Conservation (phyloP, 2,329 filamentous ascomycete genomes). For the Ophiostoma novo-ulmi region DNA sequence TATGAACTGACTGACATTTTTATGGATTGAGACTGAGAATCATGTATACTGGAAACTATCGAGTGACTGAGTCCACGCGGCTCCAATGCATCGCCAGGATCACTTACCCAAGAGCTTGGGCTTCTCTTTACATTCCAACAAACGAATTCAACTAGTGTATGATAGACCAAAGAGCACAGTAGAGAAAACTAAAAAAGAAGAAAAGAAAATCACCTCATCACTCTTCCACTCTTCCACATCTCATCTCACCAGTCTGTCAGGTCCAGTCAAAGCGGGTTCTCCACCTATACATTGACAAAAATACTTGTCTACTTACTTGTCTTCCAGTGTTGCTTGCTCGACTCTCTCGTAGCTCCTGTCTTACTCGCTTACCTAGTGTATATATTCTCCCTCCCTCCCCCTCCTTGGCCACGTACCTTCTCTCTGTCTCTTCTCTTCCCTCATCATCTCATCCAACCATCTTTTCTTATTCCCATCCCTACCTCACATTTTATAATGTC, state of each 20-base stretch:
- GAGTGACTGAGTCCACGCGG: not conserved
- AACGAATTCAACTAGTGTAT: not conserved
- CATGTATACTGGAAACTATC: not conserved
- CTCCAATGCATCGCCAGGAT: not conserved
- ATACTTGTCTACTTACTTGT: conserved; percentile 1
- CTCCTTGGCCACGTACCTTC: not conserved
- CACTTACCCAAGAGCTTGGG: not conserved
- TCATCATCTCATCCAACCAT: conserved; percentile 6
- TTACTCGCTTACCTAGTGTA: not conserved
- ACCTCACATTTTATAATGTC: not conserved
- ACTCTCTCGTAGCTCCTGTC: not conserved
- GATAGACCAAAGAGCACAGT: not conserved
- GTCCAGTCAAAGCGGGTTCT: not conserved
- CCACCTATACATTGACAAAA: not conserved
- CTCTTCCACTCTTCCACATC: conserved; percentile 5
- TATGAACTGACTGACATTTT: not conserved
- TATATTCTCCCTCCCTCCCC: not conserved
- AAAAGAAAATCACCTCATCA: not conserved
- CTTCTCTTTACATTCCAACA: not conserved
- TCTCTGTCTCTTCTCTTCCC: not conserved
- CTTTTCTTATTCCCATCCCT: not conserved
- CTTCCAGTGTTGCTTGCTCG: not conserved
- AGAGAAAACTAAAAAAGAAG: not conserved
- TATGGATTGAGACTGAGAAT: not conserved
- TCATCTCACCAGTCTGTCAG: not conserved